Conservation (phyloP, 2,329 filamentous ascomycete species). For the Sporothrix protearum region DNA sequence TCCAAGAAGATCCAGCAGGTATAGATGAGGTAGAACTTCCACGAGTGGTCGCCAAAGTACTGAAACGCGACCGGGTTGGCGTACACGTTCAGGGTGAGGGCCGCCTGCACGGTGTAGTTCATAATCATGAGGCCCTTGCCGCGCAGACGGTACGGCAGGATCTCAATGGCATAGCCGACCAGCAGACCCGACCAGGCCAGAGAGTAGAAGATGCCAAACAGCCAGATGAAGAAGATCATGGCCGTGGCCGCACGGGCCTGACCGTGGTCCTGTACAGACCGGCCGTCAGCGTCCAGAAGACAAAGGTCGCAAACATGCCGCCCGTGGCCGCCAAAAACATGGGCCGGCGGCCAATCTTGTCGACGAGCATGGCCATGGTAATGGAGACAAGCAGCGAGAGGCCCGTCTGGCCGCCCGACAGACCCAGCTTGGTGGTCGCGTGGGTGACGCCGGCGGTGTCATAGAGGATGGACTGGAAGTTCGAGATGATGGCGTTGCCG, state of each 20-base stretch:
- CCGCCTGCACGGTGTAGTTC: constrained; percentile 54
- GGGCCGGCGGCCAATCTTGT: constrained; percentile 53
- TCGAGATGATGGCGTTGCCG: constrained; percentile 64
- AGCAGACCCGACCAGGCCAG: constrained; percentile 57
- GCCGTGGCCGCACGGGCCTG: constrained; percentile 39
- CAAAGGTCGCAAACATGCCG: constrained; percentile 48
- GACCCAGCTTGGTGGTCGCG: constrained; percentile 44
- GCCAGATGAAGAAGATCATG: constrained; percentile 44
- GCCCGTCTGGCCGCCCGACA: constrained; percentile 49
- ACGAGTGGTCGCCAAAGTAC: constrained; percentile 43
- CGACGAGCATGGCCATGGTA: constrained; percentile 50
- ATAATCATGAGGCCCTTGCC: constrained; percentile 55
- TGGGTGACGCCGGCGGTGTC: constrained; percentile 49
- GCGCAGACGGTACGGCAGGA: constrained; percentile 49
- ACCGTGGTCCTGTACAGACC: constrained; percentile 35
- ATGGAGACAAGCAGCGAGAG: constrained; percentile 53
- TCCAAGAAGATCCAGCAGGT: constrained; percentile 56
- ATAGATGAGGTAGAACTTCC: constrained; percentile 57
- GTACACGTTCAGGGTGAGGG: constrained; percentile 52
- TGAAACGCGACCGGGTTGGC: constrained; percentile 55
- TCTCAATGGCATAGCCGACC: constrained; percentile 52
- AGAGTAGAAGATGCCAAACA: constrained; percentile 47
- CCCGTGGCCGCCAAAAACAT: constrained; percentile 49
- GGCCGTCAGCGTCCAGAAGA: constrained; percentile 45
- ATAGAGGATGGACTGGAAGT: constrained; percentile 57